Percentiles rank a stretch among this genome's conserved stretches.
phyloP scores from a whole-genome alignment of 495 filamentous ascomycete genomes.

The Penicillium mononematosum region DNA sequence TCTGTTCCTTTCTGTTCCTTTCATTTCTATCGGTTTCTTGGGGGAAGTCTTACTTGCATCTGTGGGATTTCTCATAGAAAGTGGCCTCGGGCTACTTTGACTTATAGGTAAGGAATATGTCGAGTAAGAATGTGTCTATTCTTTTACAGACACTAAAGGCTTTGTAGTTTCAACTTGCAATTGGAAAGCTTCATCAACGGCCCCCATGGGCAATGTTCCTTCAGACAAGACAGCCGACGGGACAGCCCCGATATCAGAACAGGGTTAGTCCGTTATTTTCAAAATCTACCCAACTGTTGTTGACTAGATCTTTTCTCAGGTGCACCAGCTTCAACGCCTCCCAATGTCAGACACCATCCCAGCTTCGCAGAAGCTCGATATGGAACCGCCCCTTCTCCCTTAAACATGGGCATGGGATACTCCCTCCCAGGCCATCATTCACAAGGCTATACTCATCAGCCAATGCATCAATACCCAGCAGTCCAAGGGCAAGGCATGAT shows the following conservation, averaged over 20 bases:
- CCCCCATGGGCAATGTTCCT: conserved; percentile 39
- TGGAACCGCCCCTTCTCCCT: conserved; percentile 28
- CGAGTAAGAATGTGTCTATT: neutral
- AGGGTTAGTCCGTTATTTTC: conserved; percentile 28
- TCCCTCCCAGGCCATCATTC: conserved; percentile 43
- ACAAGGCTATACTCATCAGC: conserved; percentile 34
- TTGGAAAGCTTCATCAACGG: conserved; percentile 12
- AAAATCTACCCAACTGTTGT: neutral
- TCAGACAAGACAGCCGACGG: conserved; percentile 23
- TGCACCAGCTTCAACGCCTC: conserved; percentile 20
- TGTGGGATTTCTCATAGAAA: neutral
- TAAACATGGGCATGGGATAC: conserved; percentile 51
- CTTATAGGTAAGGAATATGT: neutral
- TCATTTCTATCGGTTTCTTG: neutral
- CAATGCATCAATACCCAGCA: conserved; percentile 34
- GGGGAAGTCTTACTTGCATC: neutral
- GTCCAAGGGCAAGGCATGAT: conserved; percentile 30
- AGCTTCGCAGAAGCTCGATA: conserved; percentile 27
- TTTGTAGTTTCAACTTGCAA: neutral
- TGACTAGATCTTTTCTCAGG: conserved; percentile 24
- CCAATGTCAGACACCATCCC: conserved; percentile 26
- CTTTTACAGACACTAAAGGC: neutral
- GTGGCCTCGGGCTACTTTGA: neutral
- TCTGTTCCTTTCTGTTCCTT: neutral
- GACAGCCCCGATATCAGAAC: conserved; percentile 18